Conservation (phyloP, 192 early-diverging fungal genomes). For the Coemansia sp. region DNA sequence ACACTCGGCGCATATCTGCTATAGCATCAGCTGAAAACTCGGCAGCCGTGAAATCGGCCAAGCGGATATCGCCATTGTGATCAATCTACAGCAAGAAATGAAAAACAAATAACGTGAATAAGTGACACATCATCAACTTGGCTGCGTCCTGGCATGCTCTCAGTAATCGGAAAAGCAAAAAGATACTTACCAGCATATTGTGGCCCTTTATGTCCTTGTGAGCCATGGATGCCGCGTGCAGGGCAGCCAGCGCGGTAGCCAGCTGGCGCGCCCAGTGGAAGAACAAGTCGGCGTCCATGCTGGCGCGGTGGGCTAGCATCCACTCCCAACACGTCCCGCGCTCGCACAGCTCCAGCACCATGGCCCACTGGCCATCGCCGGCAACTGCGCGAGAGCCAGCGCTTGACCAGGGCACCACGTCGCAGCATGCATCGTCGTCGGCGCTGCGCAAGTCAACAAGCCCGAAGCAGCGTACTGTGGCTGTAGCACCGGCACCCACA, state of each 20-base stretch:
- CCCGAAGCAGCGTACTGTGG: conserved; percentile 42
- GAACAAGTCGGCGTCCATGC: conserved; percentile 54
- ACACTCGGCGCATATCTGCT: conserved; percentile 18
- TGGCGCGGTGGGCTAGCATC: conserved; percentile 48
- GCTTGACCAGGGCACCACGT: conserved; percentile 27
- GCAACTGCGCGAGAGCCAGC: conserved; percentile 28
- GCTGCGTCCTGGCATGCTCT: conserved; percentile 9
- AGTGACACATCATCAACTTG: neutral
- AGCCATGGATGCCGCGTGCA: conserved; percentile 54
- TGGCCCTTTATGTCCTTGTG: conserved; percentile 66
- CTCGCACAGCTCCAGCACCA: conserved; percentile 61
- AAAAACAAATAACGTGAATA: neutral
- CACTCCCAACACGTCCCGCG: conserved; percentile 60
- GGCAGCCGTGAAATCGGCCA: conserved; percentile 54
- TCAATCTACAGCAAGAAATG: conserved; percentile 11
- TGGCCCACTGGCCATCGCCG: conserved; percentile 43
- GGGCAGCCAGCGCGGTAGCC: conserved; percentile 52
- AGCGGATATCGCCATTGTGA: conserved; percentile 40
- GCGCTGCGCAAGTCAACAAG: conserved; percentile 31
- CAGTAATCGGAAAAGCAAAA: neutral
- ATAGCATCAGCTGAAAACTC: conserved; percentile 38
- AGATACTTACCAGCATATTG: conserved; percentile 54
- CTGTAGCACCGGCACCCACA: conserved; percentile 24
- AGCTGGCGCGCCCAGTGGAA: conserved; percentile 61
- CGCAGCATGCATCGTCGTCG: conserved; percentile 9